phyloP scores from a whole-genome alignment of 2,329 filamentous ascomycete species.

The Colletotrichum gloeosporioides region DNA sequence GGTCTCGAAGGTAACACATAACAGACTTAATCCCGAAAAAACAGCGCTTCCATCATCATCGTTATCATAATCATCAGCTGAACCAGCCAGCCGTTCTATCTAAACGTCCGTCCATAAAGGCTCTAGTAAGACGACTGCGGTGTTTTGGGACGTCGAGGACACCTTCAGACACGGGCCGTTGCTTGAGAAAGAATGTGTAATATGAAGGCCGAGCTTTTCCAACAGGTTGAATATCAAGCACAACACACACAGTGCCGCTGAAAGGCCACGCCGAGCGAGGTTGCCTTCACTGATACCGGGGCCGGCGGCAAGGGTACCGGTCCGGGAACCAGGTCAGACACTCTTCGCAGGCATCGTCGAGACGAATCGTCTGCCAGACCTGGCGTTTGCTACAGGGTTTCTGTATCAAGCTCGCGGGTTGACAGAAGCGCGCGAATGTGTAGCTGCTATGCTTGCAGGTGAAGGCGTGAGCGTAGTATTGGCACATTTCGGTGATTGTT shows the following conservation, averaged over 20 bases:
- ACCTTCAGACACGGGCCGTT: background rate
- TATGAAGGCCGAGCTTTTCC: background rate
- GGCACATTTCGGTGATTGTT: conserved; percentile 34
- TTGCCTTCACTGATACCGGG: conserved; percentile 3
- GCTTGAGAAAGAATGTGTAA: background rate
- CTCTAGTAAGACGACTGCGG: background rate
- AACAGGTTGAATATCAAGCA: background rate
- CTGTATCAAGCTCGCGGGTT: conserved; percentile 38
- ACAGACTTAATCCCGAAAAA: background rate
- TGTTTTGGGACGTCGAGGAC: background rate
- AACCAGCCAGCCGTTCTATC: background rate
- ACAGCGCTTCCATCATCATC: background rate
- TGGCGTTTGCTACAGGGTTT: conserved; percentile 36
- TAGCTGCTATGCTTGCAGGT: conserved; percentile 38
- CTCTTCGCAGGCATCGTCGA: conserved; percentile 40
- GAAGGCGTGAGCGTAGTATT: conserved; percentile 43
- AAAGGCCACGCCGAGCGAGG: background rate
- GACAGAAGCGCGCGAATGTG: conserved; percentile 40
- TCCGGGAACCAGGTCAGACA: conserved; percentile 35
- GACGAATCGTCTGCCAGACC: conserved; percentile 40
- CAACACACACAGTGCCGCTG: background rate
- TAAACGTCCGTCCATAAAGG: background rate
- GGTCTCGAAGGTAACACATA: background rate
- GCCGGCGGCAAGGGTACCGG: conserved; percentile 22
- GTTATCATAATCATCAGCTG: background rate